Evolutionary conservation across 768 basidiomycete genomes (phyloP), one percentile per base, ranked within the genome.

Genomic region (Leucosporidium yakuticum): DNA sequence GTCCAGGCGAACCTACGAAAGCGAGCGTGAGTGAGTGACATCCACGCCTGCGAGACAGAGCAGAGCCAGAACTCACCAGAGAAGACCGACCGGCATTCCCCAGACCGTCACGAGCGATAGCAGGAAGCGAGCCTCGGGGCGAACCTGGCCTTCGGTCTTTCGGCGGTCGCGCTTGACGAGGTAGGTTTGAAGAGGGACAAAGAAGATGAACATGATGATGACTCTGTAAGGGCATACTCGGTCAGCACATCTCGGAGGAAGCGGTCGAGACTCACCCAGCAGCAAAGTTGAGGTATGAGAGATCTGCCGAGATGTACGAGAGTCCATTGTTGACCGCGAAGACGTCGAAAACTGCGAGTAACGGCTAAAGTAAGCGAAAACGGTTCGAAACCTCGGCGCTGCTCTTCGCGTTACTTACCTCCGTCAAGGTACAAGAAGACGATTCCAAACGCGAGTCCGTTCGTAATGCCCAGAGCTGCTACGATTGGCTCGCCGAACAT

Each of bases 111-210:
- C 57, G 31, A 58, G 36, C 36, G 57, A 58, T 3, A 58, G 32
- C 21, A 58, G 23, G 36, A 58, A 58, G 20, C 57, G 31, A 17
- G 57, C 57, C 57, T 58, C 57, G 34, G 57, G 57, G 21, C 57
- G 57, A 17, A 58, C 19, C 7, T 20, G 4, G 34, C 57, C 57
- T 3, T 53, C 27, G 20, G 2, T 12, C 36, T 58, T 39, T 5
- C 17, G 23, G 7, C 57, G 31, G 34, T 58, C 57, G 7, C 57
- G 57, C 32, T 36, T 34, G 15, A 39, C 34, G 32, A 58, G 31
- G 20, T 20, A 58, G 3, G 57, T 58, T 23, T 58, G 57, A 8
- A 58, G 6, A 4, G 57, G 57, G 21, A 34, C 34, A 11, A 58
- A n/a, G 32, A 39, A 36, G 57, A 31, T 34, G 34, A 58, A 39